A percentile compares a stretch with the other conserved stretches of the same genome.
Evolutionary conservation across 148 eudicot species (phyloP).

Genomic region (Spergularia marina): DNA sequence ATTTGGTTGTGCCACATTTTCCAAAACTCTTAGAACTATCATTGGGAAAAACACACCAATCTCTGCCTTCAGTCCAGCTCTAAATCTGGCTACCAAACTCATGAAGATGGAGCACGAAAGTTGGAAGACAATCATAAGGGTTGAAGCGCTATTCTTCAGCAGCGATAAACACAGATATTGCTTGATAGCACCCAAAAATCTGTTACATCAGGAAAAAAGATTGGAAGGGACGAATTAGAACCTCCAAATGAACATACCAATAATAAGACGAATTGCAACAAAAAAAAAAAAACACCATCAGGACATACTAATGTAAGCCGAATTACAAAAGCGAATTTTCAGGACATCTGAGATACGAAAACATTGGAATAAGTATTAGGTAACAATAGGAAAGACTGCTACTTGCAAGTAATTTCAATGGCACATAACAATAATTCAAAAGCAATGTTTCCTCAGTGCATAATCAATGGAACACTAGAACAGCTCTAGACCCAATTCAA

Average conservation of each 20-base stretch:
- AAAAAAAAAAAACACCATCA: too few species aligned
- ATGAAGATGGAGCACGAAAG: slow-evolving; percentile 99
- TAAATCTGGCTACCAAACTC: slow-evolving; percentile 92
- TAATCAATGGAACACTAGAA: not conserved
- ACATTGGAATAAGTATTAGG: not conserved
- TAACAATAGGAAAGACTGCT: not conserved
- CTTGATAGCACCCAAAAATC: slow-evolving; percentile 97
- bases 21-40: slow-evolving; percentile 96
- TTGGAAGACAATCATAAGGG: slow-evolving; percentile 97
- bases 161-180: slow-evolving; percentile 92
- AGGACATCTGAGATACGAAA: not conserved
- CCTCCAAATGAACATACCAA: not conserved
- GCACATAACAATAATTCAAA: not conserved
- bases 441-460: not conserved
- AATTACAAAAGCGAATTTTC: not conserved
- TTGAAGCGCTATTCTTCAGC: slow-evolving; percentile 97
- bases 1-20: slow-evolving; percentile 98
- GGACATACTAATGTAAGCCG: too few species aligned
- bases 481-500: not conserved
- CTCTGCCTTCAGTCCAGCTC: slow-evolving; percentile 99
- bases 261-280: too few species aligned
- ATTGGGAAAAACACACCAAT: slow-evolving; percentile 99
- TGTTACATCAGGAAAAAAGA: slow-evolving; percentile 31
- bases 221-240: not conserved
- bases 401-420: not conserved